Evolutionary conservation across 495 filamentous ascomycete species (phyloP), one percentile per base, ranked within the genome.

Genomic region (Penicillium robsamsonii): DNA sequence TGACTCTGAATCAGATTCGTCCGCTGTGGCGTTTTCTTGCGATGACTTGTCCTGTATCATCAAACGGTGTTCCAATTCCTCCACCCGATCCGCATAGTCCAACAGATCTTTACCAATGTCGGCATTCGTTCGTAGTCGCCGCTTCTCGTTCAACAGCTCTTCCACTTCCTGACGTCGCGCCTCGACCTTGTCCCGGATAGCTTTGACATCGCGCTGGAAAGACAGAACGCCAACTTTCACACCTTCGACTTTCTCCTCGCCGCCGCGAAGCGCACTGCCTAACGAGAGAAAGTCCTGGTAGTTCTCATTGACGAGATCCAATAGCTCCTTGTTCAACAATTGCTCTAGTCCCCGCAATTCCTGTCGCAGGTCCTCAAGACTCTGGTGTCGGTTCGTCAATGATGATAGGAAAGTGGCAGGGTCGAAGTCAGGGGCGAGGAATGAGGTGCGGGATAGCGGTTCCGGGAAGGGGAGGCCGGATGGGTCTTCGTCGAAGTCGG

Each of bases 231-330:
- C 92, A 1, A 99, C 89, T 29, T 91, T 82, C 13, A 99, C 85
- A 65, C 96, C 92, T 71, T 96, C 93, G 3, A 95, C 85, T 67
- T 86, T 90, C 66, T 96, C 92, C 61, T 95, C 93, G 2, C 95
- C 95, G 0, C 92, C 92, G 46, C 83, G 83, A 38, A 99, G 73
- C 64, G 90, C 87, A 29, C 80, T 84, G 0, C 95, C 94, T 0
- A 99, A 72, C 5, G 84, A 84, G 2, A 99, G 68, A 61, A 97
- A 97, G 60, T 93, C 90, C 40, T 87, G 84, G 68, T 97, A 97
- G 70, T 97, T 92, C 30, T 87, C 79, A 66, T 97, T 97, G 57
- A 99, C 92, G 2, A 97, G 82, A 68, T 96, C 92, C 5, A 97
- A 78, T 9, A 99, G 76, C 69, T 99, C 93, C 53, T 86, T 85